phyloP scores from a whole-genome alignment of 2,329 filamentous ascomycete species.

The Rhexocercosporidium sp. region DNA sequence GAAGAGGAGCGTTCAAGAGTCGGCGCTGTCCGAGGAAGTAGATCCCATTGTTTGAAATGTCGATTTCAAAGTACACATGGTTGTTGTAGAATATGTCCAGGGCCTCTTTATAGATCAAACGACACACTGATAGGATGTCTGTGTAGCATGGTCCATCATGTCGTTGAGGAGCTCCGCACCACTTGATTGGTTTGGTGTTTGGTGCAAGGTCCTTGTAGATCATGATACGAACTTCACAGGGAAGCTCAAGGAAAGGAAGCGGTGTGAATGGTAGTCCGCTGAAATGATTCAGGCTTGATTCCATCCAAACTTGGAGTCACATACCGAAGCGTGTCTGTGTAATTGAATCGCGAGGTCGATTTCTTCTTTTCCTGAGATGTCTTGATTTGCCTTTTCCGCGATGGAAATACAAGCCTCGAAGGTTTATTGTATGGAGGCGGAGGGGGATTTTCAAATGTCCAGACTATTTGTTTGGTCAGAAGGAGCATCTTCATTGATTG shows the following conservation, averaged over 20 bases:
- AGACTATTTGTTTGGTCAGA: not conserved
- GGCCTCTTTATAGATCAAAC: not conserved
- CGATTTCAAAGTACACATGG: not conserved
- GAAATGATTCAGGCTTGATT: too few relatives aligned
- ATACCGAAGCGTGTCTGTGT: not conserved
- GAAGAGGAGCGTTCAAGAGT: not conserved
- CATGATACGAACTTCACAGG: constrained; percentile 18
- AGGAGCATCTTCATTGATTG: not conserved
- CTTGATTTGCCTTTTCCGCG: not conserved
- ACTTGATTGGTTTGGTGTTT: not conserved
- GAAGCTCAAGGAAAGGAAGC: constrained; percentile 11
- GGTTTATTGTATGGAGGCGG: not conserved
- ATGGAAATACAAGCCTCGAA: not conserved
- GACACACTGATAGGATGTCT: not conserved
- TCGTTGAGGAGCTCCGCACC: not conserved
- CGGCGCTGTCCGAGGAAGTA: not conserved
- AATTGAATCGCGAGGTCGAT: not conserved
- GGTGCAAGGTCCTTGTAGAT: constrained; percentile 14
- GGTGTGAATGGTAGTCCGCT: not conserved
- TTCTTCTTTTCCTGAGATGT: not conserved
- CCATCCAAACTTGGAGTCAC: not conserved
- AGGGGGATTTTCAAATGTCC: not conserved
- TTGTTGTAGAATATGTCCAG: not conserved
- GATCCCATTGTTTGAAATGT: constrained; percentile 3
- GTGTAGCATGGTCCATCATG: not conserved